phyloP scores from a whole-genome alignment of 169 alveolate genomes.

The Cyclospora cayetanensis region DNA sequence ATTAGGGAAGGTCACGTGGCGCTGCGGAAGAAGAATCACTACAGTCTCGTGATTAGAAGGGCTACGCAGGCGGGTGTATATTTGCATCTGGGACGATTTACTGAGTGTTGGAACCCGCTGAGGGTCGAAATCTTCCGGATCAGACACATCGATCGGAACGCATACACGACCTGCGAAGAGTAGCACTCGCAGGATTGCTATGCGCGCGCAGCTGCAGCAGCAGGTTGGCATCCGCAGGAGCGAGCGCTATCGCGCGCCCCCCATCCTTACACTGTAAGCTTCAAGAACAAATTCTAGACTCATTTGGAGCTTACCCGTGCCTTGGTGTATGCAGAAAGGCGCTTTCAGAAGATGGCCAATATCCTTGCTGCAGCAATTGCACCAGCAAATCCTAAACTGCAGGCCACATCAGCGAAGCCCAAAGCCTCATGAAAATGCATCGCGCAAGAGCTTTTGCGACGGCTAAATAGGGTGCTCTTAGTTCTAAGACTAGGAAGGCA shows the following conservation, averaged over 20 bases:
- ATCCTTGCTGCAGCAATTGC: slow-evolving; percentile 79
- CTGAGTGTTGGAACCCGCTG: slow-evolving; percentile 45
- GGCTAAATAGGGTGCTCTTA: not conserved
- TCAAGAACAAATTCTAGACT: not conserved
- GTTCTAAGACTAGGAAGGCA: not conserved
- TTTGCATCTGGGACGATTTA: not conserved
- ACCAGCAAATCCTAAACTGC: not conserved
- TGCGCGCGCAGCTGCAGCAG: slow-evolving; percentile 45
- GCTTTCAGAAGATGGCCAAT: slow-evolving; percentile 91
- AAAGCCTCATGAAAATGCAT: not conserved
- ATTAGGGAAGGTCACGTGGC: too few species aligned
- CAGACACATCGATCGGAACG: slow-evolving; percentile 69
- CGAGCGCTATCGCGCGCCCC: too few species aligned
- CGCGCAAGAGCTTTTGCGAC: not conserved
- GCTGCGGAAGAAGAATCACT: too few species aligned
- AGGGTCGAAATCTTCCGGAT: slow-evolving; percentile 63
- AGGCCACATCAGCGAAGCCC: not conserved
- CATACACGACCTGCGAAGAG: slow-evolving; percentile 70
- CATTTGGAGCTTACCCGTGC: slow-evolving; percentile 84
- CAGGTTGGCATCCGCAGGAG: not conserved
- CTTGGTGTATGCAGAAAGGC: slow-evolving; percentile 92
- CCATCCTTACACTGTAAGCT: not conserved
- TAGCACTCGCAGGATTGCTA: not conserved
- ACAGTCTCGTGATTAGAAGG: too few species aligned
- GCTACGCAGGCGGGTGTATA: too few species aligned